Evolutionary conservation across 805 yeast species (phyloP).

Genomic region (Candida silvicultrix): DNA sequence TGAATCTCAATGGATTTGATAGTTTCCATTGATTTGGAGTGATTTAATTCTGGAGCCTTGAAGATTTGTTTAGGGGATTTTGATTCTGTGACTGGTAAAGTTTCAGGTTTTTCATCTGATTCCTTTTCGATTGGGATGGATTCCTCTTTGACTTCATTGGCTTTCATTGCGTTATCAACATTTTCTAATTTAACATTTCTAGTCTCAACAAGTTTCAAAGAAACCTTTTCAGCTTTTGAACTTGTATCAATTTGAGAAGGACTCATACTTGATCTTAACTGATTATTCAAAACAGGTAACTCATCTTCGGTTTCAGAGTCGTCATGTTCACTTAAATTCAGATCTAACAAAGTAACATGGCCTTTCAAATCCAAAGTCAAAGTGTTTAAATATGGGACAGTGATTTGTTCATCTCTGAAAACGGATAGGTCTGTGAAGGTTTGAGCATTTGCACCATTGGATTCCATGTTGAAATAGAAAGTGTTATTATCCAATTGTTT

Average conservation of each 20-base stretch:
- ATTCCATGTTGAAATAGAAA: slow-evolving; percentile 18
- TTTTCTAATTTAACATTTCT: too few species aligned
- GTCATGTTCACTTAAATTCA: slow-evolving; percentile 26
- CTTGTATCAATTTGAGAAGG: not conserved
- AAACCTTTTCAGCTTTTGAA: not conserved
- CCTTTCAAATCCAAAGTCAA: slow-evolving; percentile 68
- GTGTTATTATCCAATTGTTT: slow-evolving; percentile 13
- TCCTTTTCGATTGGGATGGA: not conserved
- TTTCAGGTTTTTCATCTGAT: not conserved
- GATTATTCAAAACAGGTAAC: slow-evolving; percentile 18
- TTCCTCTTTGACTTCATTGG: not conserved
- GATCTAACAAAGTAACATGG: slow-evolving; percentile 47
- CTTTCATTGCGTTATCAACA: not conserved
- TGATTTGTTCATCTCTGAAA: slow-evolving; percentile 54
- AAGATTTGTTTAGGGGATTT: not conserved
- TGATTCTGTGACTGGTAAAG: not conserved
- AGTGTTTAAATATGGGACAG: slow-evolving; percentile 57
- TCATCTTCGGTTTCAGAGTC: slow-evolving; percentile 36
- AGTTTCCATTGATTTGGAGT: not conserved
- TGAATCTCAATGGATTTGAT: not conserved
- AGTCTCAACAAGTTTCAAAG: not conserved
- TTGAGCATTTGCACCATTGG: slow-evolving; percentile 8
- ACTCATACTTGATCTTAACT: slow-evolving; percentile 12
- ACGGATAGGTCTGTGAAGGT: slow-evolving; percentile 39
- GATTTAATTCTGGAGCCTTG: not conserved